phyloP scores from a whole-genome alignment of 768 basidiomycete species.

The Ramaria sp. region DNA sequence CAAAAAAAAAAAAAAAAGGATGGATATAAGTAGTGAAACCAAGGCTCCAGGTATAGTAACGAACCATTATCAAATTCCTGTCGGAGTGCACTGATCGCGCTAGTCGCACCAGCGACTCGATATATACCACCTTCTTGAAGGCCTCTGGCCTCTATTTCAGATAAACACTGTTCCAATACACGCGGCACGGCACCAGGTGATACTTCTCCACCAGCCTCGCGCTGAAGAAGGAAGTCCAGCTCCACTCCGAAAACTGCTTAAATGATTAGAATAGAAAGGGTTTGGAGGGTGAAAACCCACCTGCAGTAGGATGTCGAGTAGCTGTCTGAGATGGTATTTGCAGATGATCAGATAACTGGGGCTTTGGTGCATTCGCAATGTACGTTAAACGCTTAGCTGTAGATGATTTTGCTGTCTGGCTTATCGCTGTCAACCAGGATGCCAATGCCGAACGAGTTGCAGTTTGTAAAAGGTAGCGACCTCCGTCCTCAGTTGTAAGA shows the following conservation, averaged over 20 bases:
- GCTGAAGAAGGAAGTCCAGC: conserved; percentile 52
- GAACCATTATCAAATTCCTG: conserved; percentile 67
- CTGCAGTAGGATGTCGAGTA: conserved; percentile 65
- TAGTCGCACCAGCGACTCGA: conserved; percentile 70
- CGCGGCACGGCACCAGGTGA: conserved; percentile 53
- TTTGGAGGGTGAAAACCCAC: conserved; percentile 26
- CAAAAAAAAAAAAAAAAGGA: neutral
- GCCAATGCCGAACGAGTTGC: conserved; percentile 57
- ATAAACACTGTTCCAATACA: conserved; percentile 53
- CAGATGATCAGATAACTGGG: conserved; percentile 63
- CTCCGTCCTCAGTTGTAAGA: conserved; percentile 80
- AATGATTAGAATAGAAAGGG: conserved; percentile 6
- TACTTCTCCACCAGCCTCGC: conserved; percentile 44
- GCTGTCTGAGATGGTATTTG: conserved; percentile 45
- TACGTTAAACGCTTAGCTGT: conserved; percentile 76
- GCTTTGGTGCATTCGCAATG: conserved; percentile 63
- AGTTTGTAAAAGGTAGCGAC: conserved; percentile 71
- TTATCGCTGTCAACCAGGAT: conserved; percentile 70
- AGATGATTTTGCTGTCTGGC: conserved; percentile 56
- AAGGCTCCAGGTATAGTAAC: conserved; percentile 1
- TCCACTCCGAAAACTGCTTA: conserved; percentile 65
- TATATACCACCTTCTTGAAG: conserved; percentile 78
- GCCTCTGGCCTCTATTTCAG: conserved; percentile 65
- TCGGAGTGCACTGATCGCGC: conserved; percentile 56
- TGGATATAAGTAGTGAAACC: too few relatives aligned